phyloP scores from a whole-genome alignment of 1,139 yeast genomes.

The Magnusiomyces ingens region DNA sequence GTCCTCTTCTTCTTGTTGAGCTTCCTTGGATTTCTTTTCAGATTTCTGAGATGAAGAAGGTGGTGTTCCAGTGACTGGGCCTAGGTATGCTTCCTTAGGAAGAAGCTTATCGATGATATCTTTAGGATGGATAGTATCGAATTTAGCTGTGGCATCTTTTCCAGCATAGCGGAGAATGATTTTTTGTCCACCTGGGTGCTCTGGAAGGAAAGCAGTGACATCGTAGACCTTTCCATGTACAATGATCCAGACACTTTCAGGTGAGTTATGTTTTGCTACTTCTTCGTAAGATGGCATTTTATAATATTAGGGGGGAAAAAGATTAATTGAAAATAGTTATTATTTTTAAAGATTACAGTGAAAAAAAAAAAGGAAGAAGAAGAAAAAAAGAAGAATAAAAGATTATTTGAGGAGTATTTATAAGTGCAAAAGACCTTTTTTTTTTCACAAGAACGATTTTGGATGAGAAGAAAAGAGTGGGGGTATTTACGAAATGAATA shows the following conservation, averaged over 20 bases:
- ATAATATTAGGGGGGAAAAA: too few relatives aligned
- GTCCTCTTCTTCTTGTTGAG: slow-evolving; percentile 1
- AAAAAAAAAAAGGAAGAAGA: neutral
- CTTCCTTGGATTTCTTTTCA: slow-evolving; percentile 1
- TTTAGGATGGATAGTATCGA: slow-evolving; percentile 80
- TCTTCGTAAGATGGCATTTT: slow-evolving; percentile 37
- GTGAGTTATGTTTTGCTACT: slow-evolving; percentile 56
- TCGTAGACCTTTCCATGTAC: slow-evolving; percentile 80
- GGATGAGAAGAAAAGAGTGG: too few relatives aligned
- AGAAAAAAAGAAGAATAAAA: neutral
- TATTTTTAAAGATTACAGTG: neutral
- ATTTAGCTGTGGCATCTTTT: slow-evolving; percentile 81
- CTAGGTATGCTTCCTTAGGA: slow-evolving; percentile 41
- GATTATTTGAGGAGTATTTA: neutral
- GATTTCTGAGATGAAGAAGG: neutral
- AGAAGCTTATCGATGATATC: slow-evolving; percentile 59
- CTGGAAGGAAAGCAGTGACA: slow-evolving; percentile 65
- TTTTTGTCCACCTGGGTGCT: slow-evolving; percentile 86
- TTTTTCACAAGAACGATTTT: too few relatives aligned
- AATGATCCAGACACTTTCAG: slow-evolving; percentile 78
- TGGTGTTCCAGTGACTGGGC: slow-evolving; percentile 32
- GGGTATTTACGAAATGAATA: too few relatives aligned
- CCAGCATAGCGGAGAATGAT: slow-evolving; percentile 79
- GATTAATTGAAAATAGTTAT: neutral
- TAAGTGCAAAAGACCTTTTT: neutral